Evolutionary conservation across 2,329 filamentous ascomycete genomes (phyloP).

Genomic region (Ceratocystis lukuohia): DNA sequence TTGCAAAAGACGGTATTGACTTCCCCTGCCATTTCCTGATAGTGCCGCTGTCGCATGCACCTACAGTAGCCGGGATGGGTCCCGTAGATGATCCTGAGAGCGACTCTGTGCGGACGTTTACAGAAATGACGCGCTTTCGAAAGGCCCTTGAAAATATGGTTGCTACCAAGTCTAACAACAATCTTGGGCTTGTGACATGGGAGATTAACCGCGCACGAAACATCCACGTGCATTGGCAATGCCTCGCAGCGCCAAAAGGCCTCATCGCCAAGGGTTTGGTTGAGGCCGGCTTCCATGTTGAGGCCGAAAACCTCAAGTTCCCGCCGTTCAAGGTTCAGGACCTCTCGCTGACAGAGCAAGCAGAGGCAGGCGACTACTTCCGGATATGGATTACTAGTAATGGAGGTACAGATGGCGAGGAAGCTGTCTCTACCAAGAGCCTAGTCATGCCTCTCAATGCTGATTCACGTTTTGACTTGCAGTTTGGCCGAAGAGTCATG

Average conservation of each 20-base stretch:
- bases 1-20: slow-evolving; percentile 46
- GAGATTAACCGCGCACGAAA: slow-evolving; percentile 74
- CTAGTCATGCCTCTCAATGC: slow-evolving; percentile 61
- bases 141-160: slow-evolving; percentile 69
- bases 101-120: slow-evolving; percentile 47
- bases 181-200: slow-evolving; percentile 76
- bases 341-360: slow-evolving; percentile 37
- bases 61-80: slow-evolving; percentile 57
- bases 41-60: slow-evolving; percentile 70
- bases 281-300: slow-evolving; percentile 76
- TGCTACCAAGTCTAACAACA: slow-evolving; percentile 36
- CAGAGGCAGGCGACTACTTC: slow-evolving; percentile 53
- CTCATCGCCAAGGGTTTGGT: slow-evolving; percentile 61
- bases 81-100: slow-evolving; percentile 37
- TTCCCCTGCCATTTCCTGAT: slow-evolving; percentile 85
- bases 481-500: slow-evolving; percentile 77
- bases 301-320: slow-evolving; percentile 61
- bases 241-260: slow-evolving; percentile 59
- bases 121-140: slow-evolving; percentile 76
- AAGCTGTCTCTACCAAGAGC: slow-evolving; percentile 33
- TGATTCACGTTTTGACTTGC: slow-evolving; percentile 69
- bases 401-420: slow-evolving; percentile 40
- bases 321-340: slow-evolving; percentile 38
- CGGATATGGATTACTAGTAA: slow-evolving; percentile 64
- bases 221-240: slow-evolving; percentile 89